Evolutionary conservation across 1,284 basidiomycete genomes (phyloP), one percentile per base, ranked within the genome.

Genomic region (Leccinum variabile): DNA sequence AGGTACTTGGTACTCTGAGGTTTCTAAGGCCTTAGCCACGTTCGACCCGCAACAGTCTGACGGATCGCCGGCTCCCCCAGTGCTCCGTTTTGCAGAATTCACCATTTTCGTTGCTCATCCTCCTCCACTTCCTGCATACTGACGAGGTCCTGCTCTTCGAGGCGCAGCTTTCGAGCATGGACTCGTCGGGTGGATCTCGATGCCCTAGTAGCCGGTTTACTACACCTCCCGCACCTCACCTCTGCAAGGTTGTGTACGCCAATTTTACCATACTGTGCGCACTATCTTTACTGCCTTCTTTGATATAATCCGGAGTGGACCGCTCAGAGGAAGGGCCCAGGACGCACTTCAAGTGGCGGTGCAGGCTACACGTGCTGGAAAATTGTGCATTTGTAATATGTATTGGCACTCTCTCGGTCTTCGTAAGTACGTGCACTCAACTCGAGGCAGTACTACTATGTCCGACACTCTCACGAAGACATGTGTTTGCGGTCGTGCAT

Each of bases 91-190:
- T 46, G 68, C 74, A 0, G 84, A 85, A 3, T 85, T 84, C 66
- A 83, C 85, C 89, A 0, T 77, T 95, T 3, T 81, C 94, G 0
- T 78, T 90, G 5, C 82, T 98, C 9, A 82, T 98, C 30, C 79
- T 98, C 6, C 74, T 97, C 28, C 28, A 28, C 55, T 98, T 97
- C 72, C 73, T 98, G 11, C 98, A 98, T 77, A 86, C 92, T 2
- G 96, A 98, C 73, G 84, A 89, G 32, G 75, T 96, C 0, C 81
- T 92, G 7, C 76, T 79, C 2, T 76, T 91, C 3, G 79, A 80
- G 53, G 71, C 71, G 4, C 73, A 79, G 57, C 78, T 85, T 46
- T 66, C 75, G 7, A 67, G 67, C n/a, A 68, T 82, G 22, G 77
- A 79, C 37, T 70, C 84, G 6, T 78, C 79, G 6, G 75, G 65